Evolutionary conservation across 768 basidiomycete species (phyloP).

Genomic region (Roridomyces roridus): DNA sequence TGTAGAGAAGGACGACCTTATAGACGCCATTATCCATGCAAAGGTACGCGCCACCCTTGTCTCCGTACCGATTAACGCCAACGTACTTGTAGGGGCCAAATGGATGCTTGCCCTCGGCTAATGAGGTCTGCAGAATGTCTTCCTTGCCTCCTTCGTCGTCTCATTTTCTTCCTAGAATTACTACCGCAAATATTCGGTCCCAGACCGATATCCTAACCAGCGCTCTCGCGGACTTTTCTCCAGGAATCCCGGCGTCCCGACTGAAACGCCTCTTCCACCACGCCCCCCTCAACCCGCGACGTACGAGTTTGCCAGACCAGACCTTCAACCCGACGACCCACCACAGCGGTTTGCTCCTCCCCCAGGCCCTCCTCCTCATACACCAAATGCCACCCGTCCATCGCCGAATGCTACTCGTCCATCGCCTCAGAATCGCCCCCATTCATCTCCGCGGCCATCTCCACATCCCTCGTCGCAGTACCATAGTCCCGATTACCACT

Average conservation of each 20-base stretch:
- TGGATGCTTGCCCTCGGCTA: slow-evolving; percentile 63
- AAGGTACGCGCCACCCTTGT: slow-evolving; percentile 49
- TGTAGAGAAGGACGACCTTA: slow-evolving; percentile 81
- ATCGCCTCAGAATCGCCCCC: slow-evolving; percentile 25
- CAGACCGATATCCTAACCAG: slow-evolving; percentile 41
- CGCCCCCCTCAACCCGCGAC: slow-evolving; percentile 33
- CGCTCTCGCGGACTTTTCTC: slow-evolving; percentile 57
- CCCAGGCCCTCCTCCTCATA: slow-evolving; percentile 20
- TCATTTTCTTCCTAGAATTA: slow-evolving; percentile 45
- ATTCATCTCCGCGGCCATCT: slow-evolving; percentile 25
- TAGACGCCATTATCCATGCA: slow-evolving; percentile 63
- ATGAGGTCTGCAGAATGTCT: slow-evolving; percentile 58
- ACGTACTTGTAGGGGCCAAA: slow-evolving; percentile 48
- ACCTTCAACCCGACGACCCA: slow-evolving; percentile 57
- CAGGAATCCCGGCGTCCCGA: slow-evolving; percentile 37
- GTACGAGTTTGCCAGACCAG: slow-evolving; percentile 63
- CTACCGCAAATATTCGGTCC: slow-evolving; percentile 70
- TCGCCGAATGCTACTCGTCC: slow-evolving; percentile 27
- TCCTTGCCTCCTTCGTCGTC: neutral
- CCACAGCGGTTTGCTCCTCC: slow-evolving; percentile 31
- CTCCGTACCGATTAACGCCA: neutral
- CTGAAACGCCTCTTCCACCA: slow-evolving; percentile 41
- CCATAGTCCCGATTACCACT: slow-evolving; percentile 23
- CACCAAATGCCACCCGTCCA: slow-evolving; percentile 18
- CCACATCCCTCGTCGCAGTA: slow-evolving; percentile 14